Evolutionary conservation across 495 filamentous ascomycete species (phyloP), one percentile per base, ranked within the genome.

Genomic region (Parathielavia appendiculata): DNA sequence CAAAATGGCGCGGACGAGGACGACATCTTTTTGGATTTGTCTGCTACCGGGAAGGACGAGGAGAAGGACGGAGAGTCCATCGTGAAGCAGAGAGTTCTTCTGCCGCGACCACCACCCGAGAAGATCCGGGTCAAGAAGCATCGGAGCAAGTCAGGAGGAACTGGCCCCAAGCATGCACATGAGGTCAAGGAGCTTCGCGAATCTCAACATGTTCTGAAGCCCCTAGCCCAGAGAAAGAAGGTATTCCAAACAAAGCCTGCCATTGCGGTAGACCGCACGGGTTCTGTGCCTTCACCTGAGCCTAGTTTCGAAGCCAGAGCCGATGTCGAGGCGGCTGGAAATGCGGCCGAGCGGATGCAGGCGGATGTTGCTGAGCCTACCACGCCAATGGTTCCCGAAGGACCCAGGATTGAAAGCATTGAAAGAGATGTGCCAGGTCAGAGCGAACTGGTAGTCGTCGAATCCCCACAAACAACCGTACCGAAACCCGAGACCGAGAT

Each of bases 1-100:
- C 58, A 65, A 16, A 63, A 65, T 17, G 50, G 26, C 2, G 55
- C 60, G 38, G 56, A 64, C 13, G 70, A 71, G 11, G 72, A 73
- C 44, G 69, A 69, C 20, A 52, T 74, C 32, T 58, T 73, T 2
- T 56, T 63, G 22, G 70, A 60, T 17, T 22, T 38, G 5, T 46
- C 61, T 4, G 43, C 55, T 9, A 8, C 50, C 14, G 36, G 11
- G 13, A 16, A 44, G 20, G 22, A 8, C 7, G 30, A 41, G 8
- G 51, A 16, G 2, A 32, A 40, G 10, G 14, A 1, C 12, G 32
- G 13, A 26, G 39, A 6, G 7, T 4, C 19, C 23, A 16, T 11
- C 12, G 16, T 59, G 1, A 63, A 54, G 32, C 22, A 51, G 10
- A 58, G 51, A 32, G 9, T 55, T 14, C 43, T 63, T 13, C 10